phyloP scores from a whole-genome alignment of 192 early-diverging fungal genomes.

The Backusella tarrabulga region DNA sequence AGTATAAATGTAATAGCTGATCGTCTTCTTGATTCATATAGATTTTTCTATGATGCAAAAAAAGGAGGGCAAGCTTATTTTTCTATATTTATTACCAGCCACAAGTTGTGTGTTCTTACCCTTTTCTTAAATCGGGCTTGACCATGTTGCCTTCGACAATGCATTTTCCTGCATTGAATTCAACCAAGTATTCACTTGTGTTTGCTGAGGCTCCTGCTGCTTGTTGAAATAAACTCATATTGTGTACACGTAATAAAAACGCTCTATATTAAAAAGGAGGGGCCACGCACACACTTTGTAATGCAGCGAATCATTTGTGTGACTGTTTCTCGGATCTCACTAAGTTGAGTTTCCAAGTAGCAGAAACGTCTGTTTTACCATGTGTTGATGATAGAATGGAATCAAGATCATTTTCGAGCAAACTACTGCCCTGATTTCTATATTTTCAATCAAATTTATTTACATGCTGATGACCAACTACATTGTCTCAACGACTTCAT shows the following conservation, averaged over 20 bases:
- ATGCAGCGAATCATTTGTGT: too few relatives aligned
- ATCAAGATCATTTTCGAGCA: too few relatives aligned
- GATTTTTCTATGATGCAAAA: slow-evolving; percentile 38
- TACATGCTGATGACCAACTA: too few relatives aligned
- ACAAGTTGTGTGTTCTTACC: not conserved
- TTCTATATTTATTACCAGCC: not conserved
- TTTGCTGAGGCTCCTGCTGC: slow-evolving; percentile 10
- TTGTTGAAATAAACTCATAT: slow-evolving; percentile 38
- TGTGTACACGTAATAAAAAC: not conserved
- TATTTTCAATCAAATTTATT: too few relatives aligned
- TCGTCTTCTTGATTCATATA: slow-evolving; percentile 72
- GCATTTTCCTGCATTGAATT: slow-evolving; percentile 75
- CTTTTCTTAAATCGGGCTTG: slow-evolving; percentile 56
- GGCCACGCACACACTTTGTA: not conserved
- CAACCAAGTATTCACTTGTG: slow-evolving; percentile 30
- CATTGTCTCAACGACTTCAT: too few relatives aligned
- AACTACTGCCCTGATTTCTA: too few relatives aligned
- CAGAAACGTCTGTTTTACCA: too few relatives aligned
- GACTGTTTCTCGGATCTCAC: too few relatives aligned
- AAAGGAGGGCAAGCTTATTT: not conserved
- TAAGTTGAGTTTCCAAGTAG: too few relatives aligned
- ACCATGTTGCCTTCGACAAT: slow-evolving; percentile 65
- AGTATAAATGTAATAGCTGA: slow-evolving; percentile 74
- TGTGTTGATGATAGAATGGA: too few relatives aligned
- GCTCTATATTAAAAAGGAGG: not conserved